Conservation (phyloP, 176 grass and related monocot species). For the Elaeis guineensis region DNA sequence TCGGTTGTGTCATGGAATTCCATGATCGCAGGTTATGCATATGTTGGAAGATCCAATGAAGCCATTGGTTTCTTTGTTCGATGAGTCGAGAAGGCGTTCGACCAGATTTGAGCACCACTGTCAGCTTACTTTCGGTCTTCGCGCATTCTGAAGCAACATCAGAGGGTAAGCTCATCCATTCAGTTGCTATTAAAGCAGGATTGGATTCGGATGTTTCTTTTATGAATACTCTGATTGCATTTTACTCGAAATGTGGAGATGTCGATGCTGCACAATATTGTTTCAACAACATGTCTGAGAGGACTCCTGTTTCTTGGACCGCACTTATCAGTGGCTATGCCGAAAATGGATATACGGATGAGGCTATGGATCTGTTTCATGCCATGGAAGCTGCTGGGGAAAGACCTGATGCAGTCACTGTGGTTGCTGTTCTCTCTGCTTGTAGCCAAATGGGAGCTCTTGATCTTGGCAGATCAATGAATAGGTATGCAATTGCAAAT, state of each 20-base stretch:
- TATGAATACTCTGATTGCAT: constrained; percentile 11
- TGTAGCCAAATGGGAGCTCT: constrained; percentile 4
- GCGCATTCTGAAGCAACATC: neutral
- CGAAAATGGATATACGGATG: neutral
- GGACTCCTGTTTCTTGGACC: constrained; percentile 14
- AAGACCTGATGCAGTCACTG: constrained; percentile 16
- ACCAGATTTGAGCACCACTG: neutral
- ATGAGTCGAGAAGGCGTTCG: neutral
- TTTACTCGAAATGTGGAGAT: neutral
- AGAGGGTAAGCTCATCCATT: neutral
- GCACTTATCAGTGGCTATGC: constrained; percentile 7
- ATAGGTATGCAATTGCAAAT: neutral
- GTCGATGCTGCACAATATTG: neutral
- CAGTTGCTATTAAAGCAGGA: neutral
- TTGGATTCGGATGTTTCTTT: constrained; percentile 1
- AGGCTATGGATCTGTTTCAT: neutral
- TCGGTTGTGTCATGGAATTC: constrained; percentile 11
- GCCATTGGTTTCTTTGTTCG: neutral
- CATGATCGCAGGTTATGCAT: neutral
- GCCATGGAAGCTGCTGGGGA: constrained; percentile 6
- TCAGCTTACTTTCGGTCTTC: neutral
- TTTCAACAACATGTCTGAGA: constrained; percentile 3
- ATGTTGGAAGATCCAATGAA: neutral
- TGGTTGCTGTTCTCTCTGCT: constrained; percentile 7
- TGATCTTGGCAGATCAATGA: neutral